phyloP scores from a whole-genome alignment of 2,329 filamentous ascomycete genomes.

The Orbilia brochopaga region DNA sequence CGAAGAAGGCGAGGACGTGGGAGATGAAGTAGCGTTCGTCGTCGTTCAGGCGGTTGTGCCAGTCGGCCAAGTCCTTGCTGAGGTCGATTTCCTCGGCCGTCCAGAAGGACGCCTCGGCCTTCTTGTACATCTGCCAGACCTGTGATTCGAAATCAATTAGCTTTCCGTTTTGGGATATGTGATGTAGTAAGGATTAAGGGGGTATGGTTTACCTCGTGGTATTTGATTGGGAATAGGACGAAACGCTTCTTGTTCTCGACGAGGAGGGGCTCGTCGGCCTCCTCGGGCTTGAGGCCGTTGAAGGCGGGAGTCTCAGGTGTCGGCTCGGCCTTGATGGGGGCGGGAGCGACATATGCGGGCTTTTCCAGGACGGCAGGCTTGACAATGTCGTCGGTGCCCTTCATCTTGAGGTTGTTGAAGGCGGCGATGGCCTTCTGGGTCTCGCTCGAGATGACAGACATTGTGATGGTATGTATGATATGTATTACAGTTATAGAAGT shows the following conservation, averaged over 20 bases:
- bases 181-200: slow-evolving; percentile 40
- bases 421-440: slow-evolving; percentile 75
- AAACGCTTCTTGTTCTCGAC: slow-evolving; percentile 96
- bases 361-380: slow-evolving; percentile 80
- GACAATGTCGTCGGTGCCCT: slow-evolving; percentile 76
- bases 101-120: slow-evolving; percentile 99
- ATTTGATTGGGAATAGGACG: slow-evolving; percentile 98
- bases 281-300: slow-evolving; percentile 65
- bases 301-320: slow-evolving; percentile 62
- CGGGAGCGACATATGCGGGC: no score
- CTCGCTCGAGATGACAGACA: slow-evolving; percentile 41
- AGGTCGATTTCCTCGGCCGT: slow-evolving; percentile 99
- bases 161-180: slow-evolving; percentile 28
- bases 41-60: slow-evolving; percentile 96
- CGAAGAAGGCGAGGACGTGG: slow-evolving; percentile 98
- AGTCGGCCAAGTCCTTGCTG: slow-evolving; percentile 98
- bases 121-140: slow-evolving; percentile 99
- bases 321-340: slow-evolving; percentile 66
- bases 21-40: slow-evolving; percentile 99
- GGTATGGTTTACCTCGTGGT: slow-evolving; percentile 83
- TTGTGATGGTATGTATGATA: slow-evolving; percentile 27
- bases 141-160: slow-evolving; percentile 59
- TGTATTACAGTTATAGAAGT: slow-evolving; percentile 1
- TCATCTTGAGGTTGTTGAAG: slow-evolving; percentile 87
- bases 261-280: slow-evolving; percentile 85